Base-by-base conservation (phyloP, 1,139 yeast genomes). In the Protomyces macrosporus region DNA sequence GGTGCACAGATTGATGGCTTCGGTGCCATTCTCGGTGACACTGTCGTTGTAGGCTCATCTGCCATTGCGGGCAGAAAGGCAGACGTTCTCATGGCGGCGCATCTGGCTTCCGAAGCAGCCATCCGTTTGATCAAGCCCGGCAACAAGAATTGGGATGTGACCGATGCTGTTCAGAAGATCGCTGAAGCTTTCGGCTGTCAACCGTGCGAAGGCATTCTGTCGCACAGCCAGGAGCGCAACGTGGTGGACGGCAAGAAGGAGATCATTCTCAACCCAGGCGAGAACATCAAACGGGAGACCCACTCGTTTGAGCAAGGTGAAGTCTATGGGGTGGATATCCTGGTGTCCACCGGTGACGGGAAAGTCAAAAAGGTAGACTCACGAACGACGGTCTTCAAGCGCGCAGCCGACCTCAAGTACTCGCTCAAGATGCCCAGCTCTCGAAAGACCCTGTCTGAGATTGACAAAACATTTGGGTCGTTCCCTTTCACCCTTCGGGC, bases 1-100 rank as follows among this genome's bases (percentile, higher is more conserved):
- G 95, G 95, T 69, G 87, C 85, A 57, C 93, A 87, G 75, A 80
- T 87, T 67, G 93, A 86, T 72, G 91, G 93, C 32, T 87, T 80
- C 75, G 90, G 90, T 50, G 79, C 88, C 60, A 80, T 85, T 71
- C 81, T 85, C 55, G 88, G 62, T 66, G 91, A 87, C 71, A 85
- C 91, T 36, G 74, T 85, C 67, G 81, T 86, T 66, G 82, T 87
- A 69, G 79, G 76, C 45, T 71, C 73, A 52, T 81, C 77, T 58
- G 75, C 75, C 14, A 75, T 82, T 65, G 76, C 81, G 45, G 89
- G 89, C 65, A 73, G 75, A 63, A 82, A 81, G 68, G 91, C 91
- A 60, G 90, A 87, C 73, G 84, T 84, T 71, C 74, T 87, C 67
- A 80, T 84, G 68, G 87, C 90, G 65, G 90, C 90, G 23, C 84